Evolutionary conservation across 2,329 filamentous ascomycete species (phyloP), one percentile per base, ranked within the genome.

Genomic region (Pseudogymnoascus sp.): DNA sequence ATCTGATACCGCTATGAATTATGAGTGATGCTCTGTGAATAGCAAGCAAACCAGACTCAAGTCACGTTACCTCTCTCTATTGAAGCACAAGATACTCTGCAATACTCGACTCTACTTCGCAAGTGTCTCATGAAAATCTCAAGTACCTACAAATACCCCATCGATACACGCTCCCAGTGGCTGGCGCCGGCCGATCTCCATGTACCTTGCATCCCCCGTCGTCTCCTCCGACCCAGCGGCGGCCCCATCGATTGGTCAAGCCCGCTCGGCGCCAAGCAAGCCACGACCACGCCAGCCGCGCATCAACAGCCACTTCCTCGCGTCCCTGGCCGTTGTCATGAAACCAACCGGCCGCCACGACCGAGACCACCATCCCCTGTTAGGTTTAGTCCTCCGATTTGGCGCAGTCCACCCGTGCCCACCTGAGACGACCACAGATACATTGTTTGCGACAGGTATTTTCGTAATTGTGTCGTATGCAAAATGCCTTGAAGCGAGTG

Each of bases 401-500:
- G 33, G 46, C 46, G 26, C 46, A 12, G n/a, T 33, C n/a, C 22
- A 16, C 26, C n/a, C 14, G 26, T 31, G 46, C 50, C 46, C 50
- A 31, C 26, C 33, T 10, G 50, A 56, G 50, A 56, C 50, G 19
- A 19, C 19, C 19, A 19, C 19, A 19, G 19, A 19, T 19, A 19
- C 19, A 19, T 19, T 19, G 19, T 19, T 19, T 19, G 19, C 19
- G 19, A 19, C 19, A 19, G 28, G 50, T 31, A 22, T 56, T 56
- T 56, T 56, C 50, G 50, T 56, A 56, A 56, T 56, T 33, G 50
- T 56, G 50, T 33, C 50, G 50, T 33, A 56, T 56, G 50, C 28
- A 16, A 56, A 56, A 56, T 33, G 50, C 43, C 46, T 26, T 31
- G 14, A 50, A n/a, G 43, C 14, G 14, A 33, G 26, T 3, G n/a